Conservation (phyloP, 2,329 filamentous ascomycete genomes). For the Fusarium fujikuroi region DNA sequence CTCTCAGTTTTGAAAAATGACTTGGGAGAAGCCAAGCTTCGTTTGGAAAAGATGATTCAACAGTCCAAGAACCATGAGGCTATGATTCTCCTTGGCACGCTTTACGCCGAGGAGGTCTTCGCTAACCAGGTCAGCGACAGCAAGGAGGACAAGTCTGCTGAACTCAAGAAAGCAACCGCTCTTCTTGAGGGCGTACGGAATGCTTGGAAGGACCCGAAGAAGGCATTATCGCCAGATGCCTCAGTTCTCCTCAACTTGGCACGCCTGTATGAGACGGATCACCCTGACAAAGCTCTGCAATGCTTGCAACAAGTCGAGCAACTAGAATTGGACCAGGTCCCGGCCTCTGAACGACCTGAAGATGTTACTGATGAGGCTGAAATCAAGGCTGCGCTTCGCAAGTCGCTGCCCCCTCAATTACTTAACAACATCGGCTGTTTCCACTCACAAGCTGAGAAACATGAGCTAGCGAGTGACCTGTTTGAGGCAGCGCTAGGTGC, state of each 20-base stretch:
- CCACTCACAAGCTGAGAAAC: conserved; percentile 87
- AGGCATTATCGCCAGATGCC: conserved; percentile 81
- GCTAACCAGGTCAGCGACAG: conserved; percentile 74
- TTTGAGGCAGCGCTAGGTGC: conserved; percentile 93
- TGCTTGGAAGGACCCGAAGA: conserved; percentile 94
- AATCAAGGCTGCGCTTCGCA: conserved; percentile 72
- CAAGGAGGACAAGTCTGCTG: conserved; percentile 87
- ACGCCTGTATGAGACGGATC: conserved; percentile 85
- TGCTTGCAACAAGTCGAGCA: conserved; percentile 93
- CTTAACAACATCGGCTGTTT: conserved; percentile 99
- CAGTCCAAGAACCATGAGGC: conserved; percentile 85
- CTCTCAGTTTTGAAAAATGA: conserved; percentile 86
- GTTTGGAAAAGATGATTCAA: conserved; percentile 93
- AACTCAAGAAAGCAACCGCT: conserved; percentile 86
- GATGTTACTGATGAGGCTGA: conserved; percentile 67
- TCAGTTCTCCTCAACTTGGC: conserved; percentile 92
- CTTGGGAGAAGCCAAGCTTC: conserved; percentile 89
- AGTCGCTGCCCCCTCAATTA: conserved; percentile 85
- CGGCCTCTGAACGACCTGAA: conserved; percentile 73
- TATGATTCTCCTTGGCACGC: conserved; percentile 88
- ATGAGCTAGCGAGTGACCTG: conserved; percentile 81
- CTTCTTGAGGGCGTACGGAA: conserved; percentile 86
- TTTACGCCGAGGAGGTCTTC: conserved; percentile 96
- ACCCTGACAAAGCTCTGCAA: conserved; percentile 90
- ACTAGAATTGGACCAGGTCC: conserved; percentile 83